These are phyloP conservation scores for Mortierella sp. DNA, from an alignment of 371 early-diverging fungal genomes.

Conservation along the genomic window DNA sequence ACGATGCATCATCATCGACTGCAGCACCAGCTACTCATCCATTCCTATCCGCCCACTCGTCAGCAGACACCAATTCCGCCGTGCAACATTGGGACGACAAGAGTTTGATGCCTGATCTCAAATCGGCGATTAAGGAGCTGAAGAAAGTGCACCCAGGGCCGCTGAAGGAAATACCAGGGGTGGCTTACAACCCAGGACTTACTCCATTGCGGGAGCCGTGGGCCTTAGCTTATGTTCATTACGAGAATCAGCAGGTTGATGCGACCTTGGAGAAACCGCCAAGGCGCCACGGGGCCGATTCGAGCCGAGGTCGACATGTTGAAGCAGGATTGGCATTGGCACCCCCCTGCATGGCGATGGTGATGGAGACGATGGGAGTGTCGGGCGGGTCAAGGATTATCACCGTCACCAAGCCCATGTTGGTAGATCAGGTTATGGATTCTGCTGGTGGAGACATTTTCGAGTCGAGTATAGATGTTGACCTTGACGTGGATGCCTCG, in stretches of 20 bases:
- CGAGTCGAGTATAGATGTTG: conserved; percentile 20
- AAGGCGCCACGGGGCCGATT: not conserved
- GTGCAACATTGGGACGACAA: conserved; percentile 43
- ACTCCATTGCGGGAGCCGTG: conserved; percentile 48
- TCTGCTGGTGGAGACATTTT: conserved; percentile 26
- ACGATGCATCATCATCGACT: not conserved
- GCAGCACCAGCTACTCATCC: not conserved
- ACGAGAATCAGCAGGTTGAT: conserved; percentile 3
- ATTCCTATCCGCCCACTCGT: not conserved
- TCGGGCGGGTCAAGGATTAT: conserved; percentile 39
- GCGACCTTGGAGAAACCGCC: not conserved
- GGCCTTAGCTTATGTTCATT: conserved; percentile 54
- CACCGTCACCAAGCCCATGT: conserved; percentile 53
- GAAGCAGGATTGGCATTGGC: conserved; percentile 45
- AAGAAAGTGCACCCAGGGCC: conserved; percentile 39
- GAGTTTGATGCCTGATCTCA: conserved; percentile 37
- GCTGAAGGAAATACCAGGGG: conserved; percentile 47
- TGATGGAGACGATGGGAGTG: conserved; percentile 36
- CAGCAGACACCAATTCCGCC: not conserved
- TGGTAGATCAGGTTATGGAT: conserved; percentile 57
- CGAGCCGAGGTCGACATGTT: not conserved
- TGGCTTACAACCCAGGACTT: conserved; percentile 20
- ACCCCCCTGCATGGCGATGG: conserved; percentile 56
- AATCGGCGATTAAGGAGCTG: conserved; percentile 38
- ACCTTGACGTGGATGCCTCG: conserved; percentile 38